Conservation (phyloP, 371 early-diverging fungal species). For the Cokeromyces recurvatus region DNA sequence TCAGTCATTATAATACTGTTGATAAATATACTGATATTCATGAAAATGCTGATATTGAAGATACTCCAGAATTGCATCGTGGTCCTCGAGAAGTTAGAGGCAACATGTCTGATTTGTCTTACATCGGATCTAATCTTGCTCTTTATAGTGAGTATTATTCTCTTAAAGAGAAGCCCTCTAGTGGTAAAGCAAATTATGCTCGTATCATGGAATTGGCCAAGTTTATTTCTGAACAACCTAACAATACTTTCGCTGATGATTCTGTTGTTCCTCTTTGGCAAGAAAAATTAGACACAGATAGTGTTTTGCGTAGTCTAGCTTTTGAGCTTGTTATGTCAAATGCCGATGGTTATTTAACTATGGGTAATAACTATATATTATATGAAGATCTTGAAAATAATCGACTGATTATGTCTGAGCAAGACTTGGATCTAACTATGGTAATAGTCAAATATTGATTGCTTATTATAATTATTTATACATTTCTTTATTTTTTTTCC, state of each 20-base stretch:
- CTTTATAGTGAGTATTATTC: constrained; percentile 8
- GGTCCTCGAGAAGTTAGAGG: not conserved
- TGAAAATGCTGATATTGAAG: not conserved
- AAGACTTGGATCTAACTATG: constrained; percentile 31
- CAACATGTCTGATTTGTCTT: constrained; percentile 14
- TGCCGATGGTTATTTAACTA: constrained; percentile 25
- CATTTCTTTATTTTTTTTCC: too few species aligned
- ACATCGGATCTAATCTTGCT: constrained; percentile 17
- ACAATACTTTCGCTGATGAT: not conserved
- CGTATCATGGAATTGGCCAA: constrained; percentile 13
- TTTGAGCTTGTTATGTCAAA: constrained; percentile 7
- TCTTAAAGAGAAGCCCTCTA: constrained; percentile 2
- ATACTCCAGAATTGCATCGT: not conserved
- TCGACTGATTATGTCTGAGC: constrained; percentile 15
- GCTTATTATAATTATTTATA: too few species aligned
- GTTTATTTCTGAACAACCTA: constrained; percentile 11
- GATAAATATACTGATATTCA: too few species aligned
- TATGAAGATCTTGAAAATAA: constrained; percentile 17
- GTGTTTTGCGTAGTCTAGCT: constrained; percentile 12
- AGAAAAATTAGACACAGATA: constrained; percentile 8
- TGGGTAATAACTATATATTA: constrained; percentile 28
- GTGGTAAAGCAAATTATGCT: constrained; percentile 5
- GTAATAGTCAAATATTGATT: too few species aligned
- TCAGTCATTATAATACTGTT: too few species aligned
- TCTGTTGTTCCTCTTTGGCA: constrained; percentile 9